These are phyloP conservation scores for Lipomyces lipofer DNA, from an alignment of 805 yeast species.

Conservation along the genomic window DNA sequence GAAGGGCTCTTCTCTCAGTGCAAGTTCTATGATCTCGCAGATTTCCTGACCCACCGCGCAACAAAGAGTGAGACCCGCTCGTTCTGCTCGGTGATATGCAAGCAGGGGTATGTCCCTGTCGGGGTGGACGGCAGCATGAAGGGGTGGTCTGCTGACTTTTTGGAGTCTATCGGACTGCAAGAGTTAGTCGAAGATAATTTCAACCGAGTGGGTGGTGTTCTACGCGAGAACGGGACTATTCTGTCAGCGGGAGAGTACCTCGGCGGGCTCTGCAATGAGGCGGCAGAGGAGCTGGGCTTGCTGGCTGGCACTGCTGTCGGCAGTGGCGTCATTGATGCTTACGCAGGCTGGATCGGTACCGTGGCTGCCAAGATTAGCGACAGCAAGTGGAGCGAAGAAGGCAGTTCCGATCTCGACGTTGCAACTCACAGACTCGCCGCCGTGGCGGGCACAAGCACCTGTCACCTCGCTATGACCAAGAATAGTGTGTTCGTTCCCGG, in stretches of 20 bases:
- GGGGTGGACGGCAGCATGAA: conserved; percentile 84
- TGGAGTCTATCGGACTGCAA: conserved; percentile 64
- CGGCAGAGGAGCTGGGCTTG: conserved; percentile 84
- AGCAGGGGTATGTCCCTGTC: conserved; percentile 89
- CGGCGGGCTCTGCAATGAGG: conserved; percentile 62
- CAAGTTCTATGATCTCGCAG: conserved; percentile 90
- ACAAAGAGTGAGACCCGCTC: conserved; percentile 86
- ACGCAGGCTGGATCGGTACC: conserved; percentile 98
- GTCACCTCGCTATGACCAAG: conserved; percentile 85
- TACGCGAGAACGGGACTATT: conserved; percentile 69
- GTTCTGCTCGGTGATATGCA: conserved; percentile 88
- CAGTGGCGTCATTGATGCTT: conserved; percentile 95
- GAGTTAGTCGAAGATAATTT: conserved; percentile 79
- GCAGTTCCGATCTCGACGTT: conserved; percentile 43
- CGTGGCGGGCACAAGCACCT: conserved; percentile 97
- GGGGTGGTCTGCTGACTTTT: conserved; percentile 89
- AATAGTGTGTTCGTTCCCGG: conserved; percentile 90
- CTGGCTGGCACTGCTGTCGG: conserved; percentile 81
- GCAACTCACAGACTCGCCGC: conserved; percentile 90
- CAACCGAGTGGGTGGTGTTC: conserved; percentile 78
- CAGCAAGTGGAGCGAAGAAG: conserved; percentile 36
- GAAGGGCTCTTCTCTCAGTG: conserved; percentile 54
- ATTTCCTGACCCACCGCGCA: conserved; percentile 86
- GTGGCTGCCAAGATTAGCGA: conserved; percentile 84
- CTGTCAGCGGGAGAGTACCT: conserved; percentile 87